Conservation (phyloP, 176 grass and related monocot species). For the Paspalum notatum region DNA sequence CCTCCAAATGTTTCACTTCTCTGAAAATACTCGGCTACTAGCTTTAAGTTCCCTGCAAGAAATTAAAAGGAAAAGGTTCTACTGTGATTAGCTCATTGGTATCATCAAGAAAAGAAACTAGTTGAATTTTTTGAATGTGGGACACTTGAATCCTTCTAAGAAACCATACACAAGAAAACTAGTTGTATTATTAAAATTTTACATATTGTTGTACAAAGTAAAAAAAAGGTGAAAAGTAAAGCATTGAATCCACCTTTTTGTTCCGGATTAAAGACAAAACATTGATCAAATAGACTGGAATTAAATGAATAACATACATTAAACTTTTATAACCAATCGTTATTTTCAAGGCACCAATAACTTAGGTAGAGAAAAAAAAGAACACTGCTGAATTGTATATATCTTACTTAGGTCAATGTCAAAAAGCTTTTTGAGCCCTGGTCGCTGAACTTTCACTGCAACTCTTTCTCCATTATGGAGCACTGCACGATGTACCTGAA, state of each 20-base stretch:
- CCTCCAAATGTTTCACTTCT: constrained; percentile 88
- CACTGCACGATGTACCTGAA: constrained; percentile 83
- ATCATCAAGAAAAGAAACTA: constrained; percentile 12
- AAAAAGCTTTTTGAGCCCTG: constrained; percentile 93
- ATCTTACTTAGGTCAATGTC: constrained; percentile 97
- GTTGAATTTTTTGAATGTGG: constrained; percentile 16
- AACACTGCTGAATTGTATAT: background rate
- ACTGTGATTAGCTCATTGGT: constrained; percentile 6
- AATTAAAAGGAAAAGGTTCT: constrained; percentile 5
- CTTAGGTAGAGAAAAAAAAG: background rate
- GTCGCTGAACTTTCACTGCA: constrained; percentile 91
- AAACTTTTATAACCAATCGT: background rate
- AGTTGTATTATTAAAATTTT: background rate
- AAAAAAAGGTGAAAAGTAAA: constrained; percentile 14
- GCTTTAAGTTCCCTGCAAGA: constrained; percentile 74
- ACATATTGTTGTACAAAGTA: background rate
- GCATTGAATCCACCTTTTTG: constrained; percentile 1
- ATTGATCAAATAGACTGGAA: constrained; percentile 18
- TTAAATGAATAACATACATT: background rate
- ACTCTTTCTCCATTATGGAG: constrained; percentile 93
- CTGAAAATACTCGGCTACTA: constrained; percentile 93
- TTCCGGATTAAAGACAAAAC: background rate
- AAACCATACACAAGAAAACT: constrained; percentile 10
- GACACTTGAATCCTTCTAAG: background rate
- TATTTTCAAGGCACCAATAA: constrained; percentile 13